A percentile compares a stretch with the other conserved stretches of the same genome.
phyloP scores from a whole-genome alignment of 768 basidiomycete species.

The Boletus fagicola region DNA sequence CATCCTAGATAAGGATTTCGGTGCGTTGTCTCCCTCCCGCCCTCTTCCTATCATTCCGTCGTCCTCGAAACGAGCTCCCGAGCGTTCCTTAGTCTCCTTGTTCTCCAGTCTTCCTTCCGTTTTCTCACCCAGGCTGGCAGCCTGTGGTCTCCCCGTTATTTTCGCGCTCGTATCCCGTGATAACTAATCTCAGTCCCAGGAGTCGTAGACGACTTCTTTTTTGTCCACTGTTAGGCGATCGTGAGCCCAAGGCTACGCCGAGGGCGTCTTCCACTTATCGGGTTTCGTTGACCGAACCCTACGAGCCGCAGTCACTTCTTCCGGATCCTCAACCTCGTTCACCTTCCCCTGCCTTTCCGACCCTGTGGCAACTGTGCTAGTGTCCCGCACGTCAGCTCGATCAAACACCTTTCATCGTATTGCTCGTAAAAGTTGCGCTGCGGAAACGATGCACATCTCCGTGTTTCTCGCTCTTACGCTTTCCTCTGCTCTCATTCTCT shows the following conservation, averaged over 20 bases:
- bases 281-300: slow-evolving; percentile 27
- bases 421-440: slow-evolving; percentile 2
- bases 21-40: slow-evolving; percentile 1
- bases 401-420: not conserved
- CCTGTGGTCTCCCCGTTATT: slow-evolving; percentile 5
- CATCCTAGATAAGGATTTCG: slow-evolving; percentile 13
- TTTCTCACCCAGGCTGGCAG: not conserved
- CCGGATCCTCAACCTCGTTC: slow-evolving; percentile 16
- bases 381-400: not conserved
- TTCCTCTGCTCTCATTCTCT: slow-evolving; percentile 29
- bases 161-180: slow-evolving; percentile 4
- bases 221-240: slow-evolving; percentile 5
- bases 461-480: slow-evolving; percentile 33
- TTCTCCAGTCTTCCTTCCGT: not conserved
- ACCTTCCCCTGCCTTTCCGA: not conserved
- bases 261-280: slow-evolving; percentile 12
- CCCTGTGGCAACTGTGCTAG: not conserved
- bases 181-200: slow-evolving; percentile 11
- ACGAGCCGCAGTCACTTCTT: slow-evolving; percentile 3
- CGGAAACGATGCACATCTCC: slow-evolving; percentile 27
- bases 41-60: not conserved
- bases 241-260: slow-evolving; percentile 18
- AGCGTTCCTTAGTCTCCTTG: not conserved
- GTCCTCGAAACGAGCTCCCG: not conserved
- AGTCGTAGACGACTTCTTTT: slow-evolving; percentile 7